A percentile compares a stretch with the other conserved stretches of the same genome.
These are phyloP conservation scores for Suhomyces bribrorum DNA, from an alignment of 1,139 yeast species.

Conservation along the genomic window DNA sequence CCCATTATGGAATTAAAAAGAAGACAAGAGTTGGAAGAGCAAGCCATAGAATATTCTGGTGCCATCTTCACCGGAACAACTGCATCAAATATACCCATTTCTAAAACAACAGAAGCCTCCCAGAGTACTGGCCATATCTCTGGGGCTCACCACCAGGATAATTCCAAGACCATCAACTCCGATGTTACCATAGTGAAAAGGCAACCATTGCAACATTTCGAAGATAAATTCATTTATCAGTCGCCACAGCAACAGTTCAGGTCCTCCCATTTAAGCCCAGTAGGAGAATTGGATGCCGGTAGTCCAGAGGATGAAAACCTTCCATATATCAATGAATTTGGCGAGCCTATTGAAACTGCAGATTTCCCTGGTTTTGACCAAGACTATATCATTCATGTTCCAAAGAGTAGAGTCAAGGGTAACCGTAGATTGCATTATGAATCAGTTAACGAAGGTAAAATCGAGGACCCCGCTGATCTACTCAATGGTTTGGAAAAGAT, in stretches of 20 bases:
- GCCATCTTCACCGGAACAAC: not conserved
- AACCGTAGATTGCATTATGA: conserved; percentile 3
- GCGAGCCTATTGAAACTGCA: conserved; percentile 23
- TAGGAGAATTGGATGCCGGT: conserved; percentile 14
- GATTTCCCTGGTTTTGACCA: conserved; percentile 32
- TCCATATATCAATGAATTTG: conserved; percentile 28
- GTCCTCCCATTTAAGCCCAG: conserved; percentile 14
- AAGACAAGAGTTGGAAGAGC: conserved; percentile 19
- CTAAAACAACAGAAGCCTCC: not conserved
- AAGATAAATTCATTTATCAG: not conserved
- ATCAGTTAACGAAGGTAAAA: not conserved
- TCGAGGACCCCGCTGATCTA: conserved; percentile 3
- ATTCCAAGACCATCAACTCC: too few species aligned
- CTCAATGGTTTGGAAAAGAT: conserved; percentile 35
- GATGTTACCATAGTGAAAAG: too few species aligned
- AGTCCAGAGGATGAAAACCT: conserved; percentile 18
- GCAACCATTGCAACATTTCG: not conserved
- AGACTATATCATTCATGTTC: conserved; percentile 12
- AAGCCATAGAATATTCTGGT: conserved; percentile 1
- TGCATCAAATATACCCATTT: not conserved
- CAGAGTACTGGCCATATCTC: not conserved
- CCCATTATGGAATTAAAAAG: conserved; percentile 32
- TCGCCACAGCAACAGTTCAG: conserved; percentile 1
- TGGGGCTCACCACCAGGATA: not conserved
- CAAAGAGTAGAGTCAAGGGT: conserved; percentile 10